phyloP scores from a whole-genome alignment of 768 basidiomycete species.

The Wakefieldia striispora region DNA sequence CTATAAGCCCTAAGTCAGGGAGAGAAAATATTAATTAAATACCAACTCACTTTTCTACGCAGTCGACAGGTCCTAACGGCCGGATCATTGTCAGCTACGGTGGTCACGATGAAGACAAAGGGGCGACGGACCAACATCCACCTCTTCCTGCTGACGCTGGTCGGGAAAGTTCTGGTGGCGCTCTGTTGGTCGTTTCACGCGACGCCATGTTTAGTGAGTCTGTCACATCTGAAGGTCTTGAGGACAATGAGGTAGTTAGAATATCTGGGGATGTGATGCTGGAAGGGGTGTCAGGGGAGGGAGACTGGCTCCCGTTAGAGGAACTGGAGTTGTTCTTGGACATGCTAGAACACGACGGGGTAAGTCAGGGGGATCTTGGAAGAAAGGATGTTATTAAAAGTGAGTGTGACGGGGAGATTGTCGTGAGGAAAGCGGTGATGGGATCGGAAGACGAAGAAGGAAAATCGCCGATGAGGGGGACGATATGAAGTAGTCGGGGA shows the following conservation, averaged over 20 bases:
- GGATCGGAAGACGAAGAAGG: constrained; percentile 26
- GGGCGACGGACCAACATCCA: constrained; percentile 68
- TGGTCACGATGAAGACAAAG: neutral
- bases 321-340: constrained; percentile 48
- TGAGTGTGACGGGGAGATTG: constrained; percentile 12
- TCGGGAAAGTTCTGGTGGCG: constrained; percentile 50
- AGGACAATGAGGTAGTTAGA: constrained; percentile 34
- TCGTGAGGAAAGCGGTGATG: constrained; percentile 25
- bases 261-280: constrained; percentile 48
- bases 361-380: constrained; percentile 21
- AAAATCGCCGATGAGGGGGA: constrained; percentile 28
- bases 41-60: constrained; percentile 65
- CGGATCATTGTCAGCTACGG: constrained; percentile 7
- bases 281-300: constrained; percentile 43
- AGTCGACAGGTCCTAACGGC: constrained; percentile 73
- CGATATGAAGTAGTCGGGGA: constrained; percentile 26
- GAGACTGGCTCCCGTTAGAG: constrained; percentile 49
- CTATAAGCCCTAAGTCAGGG: constrained; percentile 36
- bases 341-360: constrained; percentile 34
- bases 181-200: constrained; percentile 45
- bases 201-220: constrained; percentile 20
- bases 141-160: constrained; percentile 60
- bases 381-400: constrained; percentile 29
- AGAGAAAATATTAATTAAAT: neutral
- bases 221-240: constrained; percentile 35